Conservation (phyloP, 139 green algal species). For the Marvania coccoides region DNA sequence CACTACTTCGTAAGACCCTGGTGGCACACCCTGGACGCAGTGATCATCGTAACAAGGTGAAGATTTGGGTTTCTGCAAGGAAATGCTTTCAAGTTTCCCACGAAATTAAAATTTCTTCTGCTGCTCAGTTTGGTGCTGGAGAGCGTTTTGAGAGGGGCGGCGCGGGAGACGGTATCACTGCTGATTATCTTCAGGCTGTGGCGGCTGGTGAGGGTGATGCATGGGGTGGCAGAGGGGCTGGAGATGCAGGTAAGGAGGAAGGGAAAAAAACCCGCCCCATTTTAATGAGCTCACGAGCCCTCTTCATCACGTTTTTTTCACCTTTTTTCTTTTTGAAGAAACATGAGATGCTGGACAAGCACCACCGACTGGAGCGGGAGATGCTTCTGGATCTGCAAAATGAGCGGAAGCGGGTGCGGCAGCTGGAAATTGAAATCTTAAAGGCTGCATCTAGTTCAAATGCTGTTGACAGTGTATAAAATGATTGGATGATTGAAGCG, state of each 20-base stretch:
- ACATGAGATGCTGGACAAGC: no score
- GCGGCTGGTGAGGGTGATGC: slow-evolving; percentile 12
- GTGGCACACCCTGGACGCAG: slow-evolving; percentile 16
- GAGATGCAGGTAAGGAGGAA: no score
- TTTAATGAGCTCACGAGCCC: no score
- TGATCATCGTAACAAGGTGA: slow-evolving; percentile 1
- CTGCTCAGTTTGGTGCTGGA: slow-evolving; percentile 18
- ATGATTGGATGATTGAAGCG: neutral
- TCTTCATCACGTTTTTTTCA: no score
- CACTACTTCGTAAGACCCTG: slow-evolving; percentile 15
- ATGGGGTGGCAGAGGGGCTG: slow-evolving; percentile 13
- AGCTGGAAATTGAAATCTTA: neutral
- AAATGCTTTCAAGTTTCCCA: no score
- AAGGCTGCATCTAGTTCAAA: neutral
- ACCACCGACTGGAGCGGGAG: neutral
- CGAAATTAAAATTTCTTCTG: no score
- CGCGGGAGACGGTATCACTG: slow-evolving; percentile 14
- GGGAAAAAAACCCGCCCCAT: no score
- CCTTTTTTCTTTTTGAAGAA: no score
- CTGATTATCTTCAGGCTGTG: slow-evolving; percentile 26
- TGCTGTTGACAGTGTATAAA: neutral
- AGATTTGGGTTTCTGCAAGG: no score
- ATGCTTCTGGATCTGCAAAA: neutral
- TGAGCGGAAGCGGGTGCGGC: neutral
- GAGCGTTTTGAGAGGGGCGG: slow-evolving; percentile 3